Conservation (phyloP, 371 early-diverging fungal genomes). For the Mucor saturninus region DNA sequence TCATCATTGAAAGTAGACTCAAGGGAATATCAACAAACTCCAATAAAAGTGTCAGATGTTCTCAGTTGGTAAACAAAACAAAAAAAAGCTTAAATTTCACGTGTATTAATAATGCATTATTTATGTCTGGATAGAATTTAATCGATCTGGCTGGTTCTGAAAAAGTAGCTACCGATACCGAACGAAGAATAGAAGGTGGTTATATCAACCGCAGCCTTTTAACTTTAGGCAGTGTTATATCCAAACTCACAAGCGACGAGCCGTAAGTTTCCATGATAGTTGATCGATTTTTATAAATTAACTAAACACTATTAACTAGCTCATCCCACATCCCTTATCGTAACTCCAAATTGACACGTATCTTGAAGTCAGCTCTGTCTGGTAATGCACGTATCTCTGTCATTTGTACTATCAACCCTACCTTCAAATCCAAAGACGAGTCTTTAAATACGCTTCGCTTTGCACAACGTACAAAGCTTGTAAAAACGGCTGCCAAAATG, state of each 20-base stretch:
- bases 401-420: conserved; percentile 82
- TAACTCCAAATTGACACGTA: conserved; percentile 91
- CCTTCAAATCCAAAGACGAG: conserved; percentile 73
- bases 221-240: conserved; percentile 87
- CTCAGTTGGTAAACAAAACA: conserved; percentile 54
- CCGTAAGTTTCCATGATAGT: conserved; percentile 30
- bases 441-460: conserved; percentile 87
- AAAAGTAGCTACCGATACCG: conserved; percentile 74
- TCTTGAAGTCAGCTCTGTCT: conserved; percentile 83
- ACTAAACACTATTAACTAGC: conserved; percentile 12
- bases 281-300: not conserved
- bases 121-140: conserved; percentile 56
- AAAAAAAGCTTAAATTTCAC: not conserved
- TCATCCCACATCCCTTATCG: conserved; percentile 82
- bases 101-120: not conserved
- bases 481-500: conserved; percentile 52
- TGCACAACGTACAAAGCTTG: conserved; percentile 78
- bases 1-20: conserved; percentile 53
- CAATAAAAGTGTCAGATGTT: conserved; percentile 60
- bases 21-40: conserved; percentile 10
- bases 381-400: conserved; percentile 85
- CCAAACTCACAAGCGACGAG: conserved; percentile 70
- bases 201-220: conserved; percentile 91
- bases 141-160: conserved; percentile 97
- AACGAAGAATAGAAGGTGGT: conserved; percentile 87